Evolutionary conservation across 768 basidiomycete genomes (phyloP), one percentile per base, ranked within the genome.

Genomic region (Pulveroboletus frians): DNA sequence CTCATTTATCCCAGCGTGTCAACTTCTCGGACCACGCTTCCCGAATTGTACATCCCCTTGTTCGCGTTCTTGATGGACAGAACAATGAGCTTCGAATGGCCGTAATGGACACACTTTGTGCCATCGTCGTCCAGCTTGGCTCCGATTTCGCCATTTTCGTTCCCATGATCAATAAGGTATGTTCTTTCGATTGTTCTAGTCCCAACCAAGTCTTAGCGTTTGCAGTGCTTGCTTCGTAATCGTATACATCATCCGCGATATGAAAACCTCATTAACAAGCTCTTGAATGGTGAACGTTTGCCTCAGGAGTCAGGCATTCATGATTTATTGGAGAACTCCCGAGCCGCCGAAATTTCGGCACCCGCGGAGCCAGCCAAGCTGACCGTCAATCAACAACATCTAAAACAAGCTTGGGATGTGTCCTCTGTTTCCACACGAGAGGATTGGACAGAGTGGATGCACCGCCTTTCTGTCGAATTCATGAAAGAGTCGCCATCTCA

Each of bases 401-500:
- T 99, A 53, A 97, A 96, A 67, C 85, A 92, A 59, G 93, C 94
- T 1, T 99, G 96, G 95, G 94, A 96, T 57, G 80, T 82, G 2
- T 86, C 88, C 6, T 77, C 80, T 52, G 76, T 90, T 7, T 71
- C 77, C 21, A 88, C 88, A 2, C 76, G 77, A 45, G 88, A 92
- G 39, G 94, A 98, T 55, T 99, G 96, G 96, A 71, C 77, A 15
- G 92, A 93, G 34, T 99, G 96, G 96, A 85, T 96, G 75, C 92
- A 89, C 61, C 79, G 85, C 14, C 77, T 99, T 9, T 84, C 92
- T 15, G 88, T 93, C 2, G 93, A 97, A 65, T 87, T 98, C 61
- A 94, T 99, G 87, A 91, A 94, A 62, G 93, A 98, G 55, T 97
- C 95, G 0, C 95, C 96, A 0, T 96, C 93, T 2, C 93, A 95